A percentile compares a stretch with the other conserved stretches of the same genome.
Conservation (phyloP, 1,284 basidiomycete genomes). For the Sanghuangporus sanghuang region DNA sequence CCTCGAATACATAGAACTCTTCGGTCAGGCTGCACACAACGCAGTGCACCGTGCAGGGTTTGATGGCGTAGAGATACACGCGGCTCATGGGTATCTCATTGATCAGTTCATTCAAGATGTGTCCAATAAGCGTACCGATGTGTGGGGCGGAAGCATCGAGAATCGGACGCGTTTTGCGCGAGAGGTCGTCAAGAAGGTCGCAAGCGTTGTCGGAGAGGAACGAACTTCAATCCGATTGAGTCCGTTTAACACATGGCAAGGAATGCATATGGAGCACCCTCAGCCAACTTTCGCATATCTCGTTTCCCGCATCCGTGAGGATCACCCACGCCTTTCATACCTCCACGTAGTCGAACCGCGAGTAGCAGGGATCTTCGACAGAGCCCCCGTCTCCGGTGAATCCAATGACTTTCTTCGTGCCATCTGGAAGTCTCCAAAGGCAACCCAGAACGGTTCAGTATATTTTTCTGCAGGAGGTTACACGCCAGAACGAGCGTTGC, state of each 20-base stretch:
- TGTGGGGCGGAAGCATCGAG: constrained; percentile 53
- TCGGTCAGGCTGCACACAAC: constrained; percentile 15
- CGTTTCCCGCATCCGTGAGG: constrained; percentile 29
- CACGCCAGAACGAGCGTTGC: constrained; percentile 23
- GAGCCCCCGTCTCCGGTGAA: constrained; percentile 20
- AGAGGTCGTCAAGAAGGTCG: constrained; percentile 39
- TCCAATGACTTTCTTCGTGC: constrained; percentile 33
- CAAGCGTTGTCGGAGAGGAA: constrained; percentile 31
- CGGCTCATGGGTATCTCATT: constrained; percentile 36
- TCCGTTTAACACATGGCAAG: constrained; percentile 43
- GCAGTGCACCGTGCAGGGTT: constrained; percentile 35
- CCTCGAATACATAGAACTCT: background rate
- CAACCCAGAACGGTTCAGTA: background rate
- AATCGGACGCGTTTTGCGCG: constrained; percentile 48
- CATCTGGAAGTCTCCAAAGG: constrained; percentile 26
- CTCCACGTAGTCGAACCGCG: constrained; percentile 43
- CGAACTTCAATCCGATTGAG: constrained; percentile 46
- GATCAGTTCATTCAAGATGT: constrained; percentile 36
- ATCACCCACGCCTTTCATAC: constrained; percentile 47
- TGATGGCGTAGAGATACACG: constrained; percentile 41
- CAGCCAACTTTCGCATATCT: constrained; percentile 37
- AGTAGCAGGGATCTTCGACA: constrained; percentile 21
- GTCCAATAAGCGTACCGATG: constrained; percentile 51
- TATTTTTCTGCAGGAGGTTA: constrained; percentile 10
- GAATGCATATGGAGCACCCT: constrained; percentile 29